Base-by-base conservation (phyloP, 768 basidiomycete genomes). In the Crucibulum laeve region DNA sequence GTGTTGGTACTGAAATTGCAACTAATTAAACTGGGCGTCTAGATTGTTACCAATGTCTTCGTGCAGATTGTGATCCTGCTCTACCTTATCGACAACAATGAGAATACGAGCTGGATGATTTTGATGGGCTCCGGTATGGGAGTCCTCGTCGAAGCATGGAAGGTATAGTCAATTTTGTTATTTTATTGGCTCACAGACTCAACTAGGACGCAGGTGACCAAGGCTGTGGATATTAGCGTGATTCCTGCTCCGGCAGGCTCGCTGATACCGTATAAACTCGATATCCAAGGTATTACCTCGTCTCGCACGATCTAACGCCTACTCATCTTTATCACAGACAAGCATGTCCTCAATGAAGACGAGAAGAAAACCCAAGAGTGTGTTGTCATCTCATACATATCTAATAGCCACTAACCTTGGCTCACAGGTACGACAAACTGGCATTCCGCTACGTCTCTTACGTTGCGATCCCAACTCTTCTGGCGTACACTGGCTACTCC, bases 91-190 rank as follows among this genome's bases (percentile, higher is more conserved):
- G 94, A 96, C 68, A 94, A 93, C 61, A 91, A 89, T 53, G 84
- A 90, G 42, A 89, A 97, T 60, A 99, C 95, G 23, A 91, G 86
- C 55, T 95, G 91, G 87, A 97, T 97, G 91, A 97, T 98, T 62
- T 76, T 97, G 19, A 77, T 92, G 62, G 84, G 87, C 3, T 90
- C 87, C 43, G 90, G 88, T 7, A 77, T 82, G 60, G 87, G 90
- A 33, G 76, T 89, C 33, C 53, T 89, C 23, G 80, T 91, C 45
- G 95, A 97, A 64, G 92, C 90, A 2, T 97, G 93, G 94, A 97
- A 97, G 84, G 86, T 82, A 46, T n/a, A 43, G 69, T 52, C 38
- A 8, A 25, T 21, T 37, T 41, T 53, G 45, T 42, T 21, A 34
- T 42, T 22, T 22, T 33, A 17, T 42, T 40, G 15, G 17, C 34